Conservation (phyloP, 2,329 filamentous ascomycete species). For the Monilinia laxa region DNA sequence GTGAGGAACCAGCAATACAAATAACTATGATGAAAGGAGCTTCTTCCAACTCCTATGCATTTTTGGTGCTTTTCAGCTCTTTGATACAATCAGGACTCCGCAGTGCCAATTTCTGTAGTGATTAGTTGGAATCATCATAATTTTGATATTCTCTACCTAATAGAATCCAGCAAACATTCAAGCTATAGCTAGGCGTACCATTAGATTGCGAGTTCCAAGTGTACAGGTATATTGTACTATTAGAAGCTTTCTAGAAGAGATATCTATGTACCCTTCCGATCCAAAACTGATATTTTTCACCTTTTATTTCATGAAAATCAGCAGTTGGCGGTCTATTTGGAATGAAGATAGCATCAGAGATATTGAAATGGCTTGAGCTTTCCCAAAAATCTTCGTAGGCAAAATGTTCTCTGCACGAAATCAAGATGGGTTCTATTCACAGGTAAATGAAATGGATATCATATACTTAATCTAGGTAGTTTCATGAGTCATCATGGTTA, state of each 20-base stretch:
- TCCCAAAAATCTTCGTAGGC: no score
- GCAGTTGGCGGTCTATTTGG: fast-evolving
- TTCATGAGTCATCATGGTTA: background rate
- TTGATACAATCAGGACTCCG: no score
- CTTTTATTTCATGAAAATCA: background rate
- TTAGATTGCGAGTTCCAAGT: background rate
- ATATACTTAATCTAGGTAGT: background rate
- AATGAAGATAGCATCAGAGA: background rate
- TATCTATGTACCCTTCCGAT: fast-evolving
- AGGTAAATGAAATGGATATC: background rate
- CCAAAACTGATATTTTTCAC: background rate
- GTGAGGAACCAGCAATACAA: no score
- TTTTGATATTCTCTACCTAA: no score
- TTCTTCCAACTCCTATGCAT: no score
- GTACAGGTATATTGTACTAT: background rate
- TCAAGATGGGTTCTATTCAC: background rate
- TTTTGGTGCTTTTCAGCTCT: no score
- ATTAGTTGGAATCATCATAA: no score
- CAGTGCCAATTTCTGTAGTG: no score
- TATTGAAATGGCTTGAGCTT: background rate
- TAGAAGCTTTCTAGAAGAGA: background rate
- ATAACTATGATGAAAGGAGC: no score
- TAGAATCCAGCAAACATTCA: no score
- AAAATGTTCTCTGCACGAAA: no score
- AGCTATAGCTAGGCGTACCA: background rate